These are phyloP conservation scores for Rhododendron ferrugineum DNA, from an alignment of 148 eudicot genomes.

Conservation along the genomic window DNA sequence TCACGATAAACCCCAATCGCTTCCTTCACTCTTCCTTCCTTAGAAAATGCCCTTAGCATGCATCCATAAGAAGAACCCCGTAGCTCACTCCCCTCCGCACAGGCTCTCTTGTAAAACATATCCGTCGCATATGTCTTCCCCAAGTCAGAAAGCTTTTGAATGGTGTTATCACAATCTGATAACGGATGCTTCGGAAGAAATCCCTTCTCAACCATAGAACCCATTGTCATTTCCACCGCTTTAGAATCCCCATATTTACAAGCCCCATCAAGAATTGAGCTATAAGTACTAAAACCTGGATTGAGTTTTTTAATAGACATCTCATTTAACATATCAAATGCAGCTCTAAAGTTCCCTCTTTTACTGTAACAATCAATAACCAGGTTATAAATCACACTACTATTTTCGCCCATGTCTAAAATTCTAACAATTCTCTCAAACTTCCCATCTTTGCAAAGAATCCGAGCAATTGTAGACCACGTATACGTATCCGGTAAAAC, in stretches of 20 bases:
- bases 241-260: conserved; percentile 42
- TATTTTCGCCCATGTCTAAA: conserved; percentile 44
- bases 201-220: conserved; percentile 43
- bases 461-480: conserved; percentile 54
- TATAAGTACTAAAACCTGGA: conserved; percentile 55
- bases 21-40: conserved; percentile 41
- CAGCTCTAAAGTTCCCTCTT: conserved; percentile 55
- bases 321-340: conserved; percentile 41
- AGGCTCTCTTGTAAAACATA: conserved; percentile 46
- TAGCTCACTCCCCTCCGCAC: conserved; percentile 31
- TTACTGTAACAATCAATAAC: conserved; percentile 54
- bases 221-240: conserved; percentile 35
- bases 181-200: conserved; percentile 25
- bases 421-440: conserved; percentile 50
- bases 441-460: conserved; percentile 52
- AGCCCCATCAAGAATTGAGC: conserved; percentile 73
- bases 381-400: conserved; percentile 39
- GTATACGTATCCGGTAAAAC: conserved; percentile 37
- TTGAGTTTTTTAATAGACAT: conserved; percentile 41
- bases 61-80: conserved; percentile 40
- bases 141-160: conserved; percentile 58
- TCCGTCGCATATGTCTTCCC: conserved; percentile 60
- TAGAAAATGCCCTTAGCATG: conserved; percentile 53
- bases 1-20: conserved; percentile 42
- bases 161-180: conserved; percentile 43